Evolutionary conservation across 306 rosid genomes (phyloP), one percentile per base, ranked within the genome.

Genomic region (Cucumis melo): DNA sequence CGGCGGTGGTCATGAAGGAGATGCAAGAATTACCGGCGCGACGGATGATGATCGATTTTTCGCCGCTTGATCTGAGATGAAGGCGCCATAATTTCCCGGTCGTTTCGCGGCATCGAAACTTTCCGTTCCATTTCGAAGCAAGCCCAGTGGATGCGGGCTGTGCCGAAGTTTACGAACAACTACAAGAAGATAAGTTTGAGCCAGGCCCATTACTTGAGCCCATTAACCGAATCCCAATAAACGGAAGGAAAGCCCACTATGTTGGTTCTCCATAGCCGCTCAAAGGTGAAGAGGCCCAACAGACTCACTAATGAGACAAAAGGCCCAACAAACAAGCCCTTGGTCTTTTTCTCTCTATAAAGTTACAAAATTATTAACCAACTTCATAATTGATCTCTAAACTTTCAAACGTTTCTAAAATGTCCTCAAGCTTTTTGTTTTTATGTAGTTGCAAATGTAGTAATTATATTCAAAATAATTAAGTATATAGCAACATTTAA

Each of bases 1-100:
- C 19, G n/a, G 36, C 19, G 13, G 8, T n/a, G 36, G 55, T 19
- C 23, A 20, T 38, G 7, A 42, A 42, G 36, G 56, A 68, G 56
- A 68, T 5, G 20, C n/a, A 13, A 44, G 74, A 67, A 21, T 68
- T 44, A 68, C 74, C 74, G 56, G 56, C 20, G 11, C 7, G 36
- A 44, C n/a, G 56, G 74, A 11, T 56, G 6, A 6, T 41, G 74
- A 68, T 68, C 56, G 74, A 17, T 42, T 21, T 68, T 68, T 36
- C 34, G 74, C 56, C 74, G 56, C 55, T 68, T 68, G 74, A 13
- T 44, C 50, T 68, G 34, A 21, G 74, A 44, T 38, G 74, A n/a
- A 6, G 74, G 55, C 74, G 74, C 74, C 73, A 21, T 20, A 44
- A 68, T 68, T 66, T 42, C 74, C 38, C 74, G 74, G 74, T 41